phyloP scores from a whole-genome alignment of 2,329 filamentous ascomycete genomes.

The Ceratocystis lukuohia region DNA sequence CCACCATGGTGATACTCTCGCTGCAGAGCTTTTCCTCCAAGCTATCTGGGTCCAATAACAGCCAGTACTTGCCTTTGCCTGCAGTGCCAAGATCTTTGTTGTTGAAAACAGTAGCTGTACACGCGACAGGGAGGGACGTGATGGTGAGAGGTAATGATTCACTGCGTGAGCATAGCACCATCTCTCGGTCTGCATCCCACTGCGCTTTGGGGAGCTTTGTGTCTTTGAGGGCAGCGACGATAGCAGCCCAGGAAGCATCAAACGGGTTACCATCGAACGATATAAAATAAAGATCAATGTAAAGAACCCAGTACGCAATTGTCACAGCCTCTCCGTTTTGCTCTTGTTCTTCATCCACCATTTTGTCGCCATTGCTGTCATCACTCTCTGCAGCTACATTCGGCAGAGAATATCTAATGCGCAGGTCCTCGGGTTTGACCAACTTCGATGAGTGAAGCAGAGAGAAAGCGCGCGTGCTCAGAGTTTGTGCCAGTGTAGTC shows the following conservation, averaged over 20 bases:
- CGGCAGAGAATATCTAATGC: slow-evolving; percentile 47
- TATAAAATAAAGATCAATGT: slow-evolving; percentile 90
- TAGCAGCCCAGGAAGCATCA: slow-evolving; percentile 76
- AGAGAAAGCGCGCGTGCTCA: slow-evolving; percentile 67
- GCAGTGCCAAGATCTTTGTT: slow-evolving; percentile 28
- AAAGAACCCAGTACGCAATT: slow-evolving; percentile 88
- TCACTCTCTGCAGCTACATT: slow-evolving; percentile 33
- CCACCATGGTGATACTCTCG: slow-evolving; percentile 69
- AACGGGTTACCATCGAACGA: slow-evolving; percentile 86
- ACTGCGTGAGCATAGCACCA: slow-evolving; percentile 57
- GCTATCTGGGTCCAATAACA: slow-evolving; percentile 76
- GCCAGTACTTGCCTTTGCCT: slow-evolving; percentile 45
- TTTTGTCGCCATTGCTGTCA: slow-evolving; percentile 32
- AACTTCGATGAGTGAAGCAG: slow-evolving; percentile 60
- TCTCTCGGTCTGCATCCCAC: slow-evolving; percentile 73
- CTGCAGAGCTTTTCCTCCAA: slow-evolving; percentile 77
- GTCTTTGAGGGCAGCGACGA: slow-evolving; percentile 66
- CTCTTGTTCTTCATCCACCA: slow-evolving; percentile 26
- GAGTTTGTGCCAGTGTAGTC: slow-evolving; percentile 63
- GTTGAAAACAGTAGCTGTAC: slow-evolving; percentile 66
- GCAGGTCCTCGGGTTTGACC: slow-evolving; percentile 52
- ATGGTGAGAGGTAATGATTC: slow-evolving; percentile 46
- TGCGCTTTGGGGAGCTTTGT: slow-evolving; percentile 64
- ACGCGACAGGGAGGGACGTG: slow-evolving; percentile 56
- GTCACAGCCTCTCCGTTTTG: slow-evolving; percentile 34